Percentiles rank a stretch among this genome's conserved stretches.
Evolutionary conservation across 2,329 filamentous ascomycete species (phyloP).

Genomic region (Hymenoscyphus salicellus): DNA sequence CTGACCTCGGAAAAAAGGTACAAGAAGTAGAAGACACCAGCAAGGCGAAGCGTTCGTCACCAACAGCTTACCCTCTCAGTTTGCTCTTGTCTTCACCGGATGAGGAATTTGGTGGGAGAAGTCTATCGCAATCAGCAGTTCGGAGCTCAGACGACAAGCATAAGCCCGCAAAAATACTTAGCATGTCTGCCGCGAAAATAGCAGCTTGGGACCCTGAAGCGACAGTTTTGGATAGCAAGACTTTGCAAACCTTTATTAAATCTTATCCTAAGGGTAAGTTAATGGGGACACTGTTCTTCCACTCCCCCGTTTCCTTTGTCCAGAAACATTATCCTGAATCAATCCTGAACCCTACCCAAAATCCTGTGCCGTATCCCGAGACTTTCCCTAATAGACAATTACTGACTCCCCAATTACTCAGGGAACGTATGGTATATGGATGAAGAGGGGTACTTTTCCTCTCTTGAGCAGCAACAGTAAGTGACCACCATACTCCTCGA

Average conservation of each 20-base stretch:
- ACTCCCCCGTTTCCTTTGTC: no score
- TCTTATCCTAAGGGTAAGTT: slow-evolving; percentile 33
- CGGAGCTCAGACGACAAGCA: slow-evolving; percentile 25
- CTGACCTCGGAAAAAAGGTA: slow-evolving; percentile 19
- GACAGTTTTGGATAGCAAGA: slow-evolving; percentile 26
- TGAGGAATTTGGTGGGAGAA: slow-evolving; percentile 2
- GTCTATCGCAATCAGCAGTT: slow-evolving; percentile 18
- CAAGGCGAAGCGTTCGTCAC: slow-evolving; percentile 7
- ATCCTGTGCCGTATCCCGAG: no score
- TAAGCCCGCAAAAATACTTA: slow-evolving; percentile 28
- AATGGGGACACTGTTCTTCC: no score
- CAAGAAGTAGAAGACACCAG: slow-evolving; percentile 8
- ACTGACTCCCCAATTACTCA: no score
- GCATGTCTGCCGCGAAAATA: slow-evolving; percentile 26
- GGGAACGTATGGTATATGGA: slow-evolving; percentile 35
- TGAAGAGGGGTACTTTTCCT: slow-evolving; percentile 33
- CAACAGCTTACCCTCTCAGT: neutral
- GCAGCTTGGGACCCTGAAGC: slow-evolving; percentile 23
- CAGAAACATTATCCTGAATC: no score
- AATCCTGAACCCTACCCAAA: no score
- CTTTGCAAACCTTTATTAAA: slow-evolving; percentile 28
- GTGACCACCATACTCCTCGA: neutral
- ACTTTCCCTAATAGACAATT: no score
- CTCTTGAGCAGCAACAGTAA: slow-evolving; percentile 28
- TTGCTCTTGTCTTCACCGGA: neutral